Evolutionary conservation across 495 filamentous ascomycete species (phyloP), one percentile per base, ranked within the genome.

Genomic region (Stereocaulon alpinum): DNA sequence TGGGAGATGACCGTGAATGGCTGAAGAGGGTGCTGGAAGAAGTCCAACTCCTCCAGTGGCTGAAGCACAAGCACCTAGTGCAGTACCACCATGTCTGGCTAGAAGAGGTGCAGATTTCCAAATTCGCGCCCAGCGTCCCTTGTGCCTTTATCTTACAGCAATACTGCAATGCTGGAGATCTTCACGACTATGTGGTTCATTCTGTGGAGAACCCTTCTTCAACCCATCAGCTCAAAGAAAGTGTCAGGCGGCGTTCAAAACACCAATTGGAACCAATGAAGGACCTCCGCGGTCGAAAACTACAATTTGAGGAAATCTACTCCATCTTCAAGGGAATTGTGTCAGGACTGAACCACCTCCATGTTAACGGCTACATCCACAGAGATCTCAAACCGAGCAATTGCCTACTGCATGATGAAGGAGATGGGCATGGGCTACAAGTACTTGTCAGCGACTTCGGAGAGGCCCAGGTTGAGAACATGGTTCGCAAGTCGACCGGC

Each of bases 1-100:
- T 98, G 15, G 89, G 93, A 24, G 85, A 98, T 67, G 89, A 97
- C 64, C 93, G 95, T 65, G 83, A 88, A 58, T 98, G 93, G 93
- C 73, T 98, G 18, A 87, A 94, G 68, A 97, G 96, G 64, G 87
- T 97, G 6, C 77, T 98, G 52, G 79, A 88, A 32, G 93, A 98
- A 72, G 94, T 97, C 3, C 89, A 92, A 69, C 77, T 96, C 20
- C 80, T 98, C 24, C 91, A 95, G 65, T 86, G 87, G 59, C 80
- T 98, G 4, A 89, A 89, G 0, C 91, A 98, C 69, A 86, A 89
- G 62, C 97, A 98, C 68, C 74, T 98, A n/a, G 94, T 98, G 1
- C 93, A 89, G 0, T 98, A 98, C 69, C 86, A 91, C 7, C 92
- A 95, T 72, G 91, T 96, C 34, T 98, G 93, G 93, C 80, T 98